Evolutionary conservation across 2,329 filamentous ascomycete genomes (phyloP).

Genomic region (Sporothrix phasma): DNA sequence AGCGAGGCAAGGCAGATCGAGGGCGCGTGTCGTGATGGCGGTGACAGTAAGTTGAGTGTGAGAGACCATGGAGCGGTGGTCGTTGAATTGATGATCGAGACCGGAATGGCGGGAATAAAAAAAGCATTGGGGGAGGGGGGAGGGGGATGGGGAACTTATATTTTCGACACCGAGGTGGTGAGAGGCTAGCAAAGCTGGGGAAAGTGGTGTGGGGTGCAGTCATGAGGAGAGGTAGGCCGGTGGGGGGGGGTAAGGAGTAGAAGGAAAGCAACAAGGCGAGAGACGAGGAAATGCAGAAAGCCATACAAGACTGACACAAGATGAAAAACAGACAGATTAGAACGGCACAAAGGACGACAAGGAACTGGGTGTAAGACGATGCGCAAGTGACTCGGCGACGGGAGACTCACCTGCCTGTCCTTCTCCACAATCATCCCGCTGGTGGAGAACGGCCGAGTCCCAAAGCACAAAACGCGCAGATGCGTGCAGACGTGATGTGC

Average conservation of each 20-base stretch:
- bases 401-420: neutral
- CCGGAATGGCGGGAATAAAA: neutral
- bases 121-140: neutral
- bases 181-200: constrained; percentile 9
- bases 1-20: neutral
- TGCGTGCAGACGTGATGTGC: too few relatives aligned
- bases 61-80: neutral
- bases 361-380: constrained; percentile 9
- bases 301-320: neutral
- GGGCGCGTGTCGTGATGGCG: neutral
- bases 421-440: neutral
- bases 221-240: neutral
- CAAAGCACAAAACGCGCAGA: neutral
- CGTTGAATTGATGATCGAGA: constrained; percentile 8
- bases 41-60: neutral
- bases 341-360: constrained; percentile 20
- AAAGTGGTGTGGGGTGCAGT: neutral
- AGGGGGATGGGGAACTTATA: constrained; percentile 8
- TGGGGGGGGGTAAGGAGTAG: neutral
- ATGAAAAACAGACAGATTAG: constrained; percentile 5
- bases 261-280: neutral
- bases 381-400: constrained; percentile 4
- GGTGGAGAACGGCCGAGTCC: neutral
- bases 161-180: constrained; percentile 1
- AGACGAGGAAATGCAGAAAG: neutral